phyloP scores from a whole-genome alignment of 2,329 filamentous ascomycete genomes.

The Sclerotinia subarctica region DNA sequence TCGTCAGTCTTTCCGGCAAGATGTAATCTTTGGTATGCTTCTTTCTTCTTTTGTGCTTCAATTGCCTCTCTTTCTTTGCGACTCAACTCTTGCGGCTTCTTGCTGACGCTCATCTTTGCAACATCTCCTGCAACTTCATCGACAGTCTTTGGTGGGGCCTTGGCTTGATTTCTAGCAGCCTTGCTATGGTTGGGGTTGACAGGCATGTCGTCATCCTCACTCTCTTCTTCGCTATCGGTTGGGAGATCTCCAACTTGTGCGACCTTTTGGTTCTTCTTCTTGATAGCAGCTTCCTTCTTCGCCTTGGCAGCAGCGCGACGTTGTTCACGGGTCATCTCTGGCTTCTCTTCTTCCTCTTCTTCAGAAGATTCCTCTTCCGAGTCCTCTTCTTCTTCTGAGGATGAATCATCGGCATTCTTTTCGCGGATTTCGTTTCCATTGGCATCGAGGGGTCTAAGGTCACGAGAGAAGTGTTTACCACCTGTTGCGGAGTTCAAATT shows the following conservation, averaged over 20 bases:
- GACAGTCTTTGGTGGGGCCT: slow-evolving; percentile 42
- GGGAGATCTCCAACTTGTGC: slow-evolving; percentile 85
- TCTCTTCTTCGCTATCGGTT: slow-evolving; percentile 61
- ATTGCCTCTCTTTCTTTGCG: slow-evolving; percentile 73
- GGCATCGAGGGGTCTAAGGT: slow-evolving; percentile 82
- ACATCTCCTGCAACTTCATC: slow-evolving; percentile 54
- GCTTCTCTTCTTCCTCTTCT: slow-evolving; percentile 47
- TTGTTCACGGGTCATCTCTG: slow-evolving; percentile 75
- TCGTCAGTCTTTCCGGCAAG: slow-evolving; percentile 96
- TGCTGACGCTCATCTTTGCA: slow-evolving; percentile 50
- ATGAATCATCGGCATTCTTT: slow-evolving; percentile 56
- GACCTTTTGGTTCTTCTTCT: slow-evolving; percentile 65
- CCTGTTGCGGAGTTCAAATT: slow-evolving; percentile 50
- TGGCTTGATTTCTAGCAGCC: slow-evolving; percentile 60
- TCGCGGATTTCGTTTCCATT: slow-evolving; percentile 87
- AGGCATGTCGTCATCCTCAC: slow-evolving; percentile 63
- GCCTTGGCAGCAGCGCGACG: slow-evolving; percentile 85
- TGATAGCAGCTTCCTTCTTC: slow-evolving; percentile 84
- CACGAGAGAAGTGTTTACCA: slow-evolving; percentile 91
- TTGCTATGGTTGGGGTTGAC: slow-evolving; percentile 92
- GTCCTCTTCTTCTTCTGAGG: slow-evolving; percentile 48
- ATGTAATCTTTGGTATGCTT: slow-evolving; percentile 87
- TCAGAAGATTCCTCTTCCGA: slow-evolving; percentile 50
- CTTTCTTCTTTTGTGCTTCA: slow-evolving; percentile 83
- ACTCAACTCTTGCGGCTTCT: slow-evolving; percentile 53